Base-by-base conservation (phyloP, 1,139 yeast species). In the Saccharomycopsis crataegensis region DNA sequence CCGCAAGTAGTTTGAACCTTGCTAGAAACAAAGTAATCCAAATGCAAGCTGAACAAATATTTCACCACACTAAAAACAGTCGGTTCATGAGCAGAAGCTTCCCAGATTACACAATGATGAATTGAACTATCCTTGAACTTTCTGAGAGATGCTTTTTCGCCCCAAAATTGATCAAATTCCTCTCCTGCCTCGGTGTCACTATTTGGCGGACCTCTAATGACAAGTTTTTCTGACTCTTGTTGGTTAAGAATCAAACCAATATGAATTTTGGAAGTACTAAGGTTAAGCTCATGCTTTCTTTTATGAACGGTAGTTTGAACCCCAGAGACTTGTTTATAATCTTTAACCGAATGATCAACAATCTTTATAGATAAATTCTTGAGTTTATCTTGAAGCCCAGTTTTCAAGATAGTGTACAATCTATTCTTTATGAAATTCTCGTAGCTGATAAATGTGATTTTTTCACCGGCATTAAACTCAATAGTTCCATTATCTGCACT, bases 81-180 rank as follows among this genome's bases (percentile, higher is more conserved):
- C 1, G 94, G 86, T 54, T 81, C 84, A 44, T 75, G 72, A 34
- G 77, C 70, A 2, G 75, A 67, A 8, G 77, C 72, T 28, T 66
- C 62, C 98, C 98, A 93, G 38, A 89, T 84, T 53, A 93, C 95
- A 67, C 96, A 86, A 68, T 93, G 94, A 59, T 81, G 83, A 58
- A 94, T 89, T 3, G 84, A 74, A 37, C 98, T 98, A 67, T 91
- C 96, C 65, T 83, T 85, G 70, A 91, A 94, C 65, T 95, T 79
- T 72, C 99, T 81, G 57, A 93, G 74, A 14, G 95, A 89, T 0
- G 96, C 83, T 61, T 80, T 83, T 12, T 78, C 66, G 3, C 98
- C 98, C 99, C 99, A 94, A 65, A 93, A 91, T 5, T 80, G 73
- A 61, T 88, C 79, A 71, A 94, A 93, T 54, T 77, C 75, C 37